These are phyloP conservation scores for Beauveria brongniartii DNA, from an alignment of 2,329 filamentous ascomycete species.

Conservation along the genomic window DNA sequence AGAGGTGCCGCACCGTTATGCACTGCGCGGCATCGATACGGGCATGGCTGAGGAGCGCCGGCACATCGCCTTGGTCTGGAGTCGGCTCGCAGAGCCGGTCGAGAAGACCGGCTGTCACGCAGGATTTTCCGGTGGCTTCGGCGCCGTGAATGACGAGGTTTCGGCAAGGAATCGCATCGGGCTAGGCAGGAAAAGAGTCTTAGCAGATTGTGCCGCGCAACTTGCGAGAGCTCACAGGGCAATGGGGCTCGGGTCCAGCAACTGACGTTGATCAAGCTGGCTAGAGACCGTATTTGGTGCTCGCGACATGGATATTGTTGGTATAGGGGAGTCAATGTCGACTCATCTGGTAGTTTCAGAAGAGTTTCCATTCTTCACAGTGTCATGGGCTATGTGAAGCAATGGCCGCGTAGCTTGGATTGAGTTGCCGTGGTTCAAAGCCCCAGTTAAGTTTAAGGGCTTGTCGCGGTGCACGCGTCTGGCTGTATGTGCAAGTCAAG, in stretches of 20 bases:
- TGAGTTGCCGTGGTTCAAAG: background rate
- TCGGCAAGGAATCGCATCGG: slow-evolving; percentile 58
- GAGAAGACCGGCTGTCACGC: slow-evolving; percentile 49
- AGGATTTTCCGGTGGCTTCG: slow-evolving; percentile 79
- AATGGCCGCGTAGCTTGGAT: background rate
- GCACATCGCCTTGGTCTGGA: slow-evolving; percentile 10
- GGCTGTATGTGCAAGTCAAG: background rate
- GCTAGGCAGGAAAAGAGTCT: slow-evolving; percentile 32
- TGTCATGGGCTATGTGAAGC: background rate
- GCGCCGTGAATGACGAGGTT: slow-evolving; percentile 77
- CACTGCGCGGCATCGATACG: slow-evolving; percentile 66
- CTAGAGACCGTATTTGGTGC: slow-evolving; percentile 49
- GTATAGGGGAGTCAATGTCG: slow-evolving; percentile 36
- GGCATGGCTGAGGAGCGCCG: slow-evolving; percentile 42
- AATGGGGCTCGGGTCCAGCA: background rate
- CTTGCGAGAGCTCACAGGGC: background rate
- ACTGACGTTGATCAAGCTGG: slow-evolving; percentile 43
- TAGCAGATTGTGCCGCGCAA: background rate
- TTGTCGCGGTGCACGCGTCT: slow-evolving; percentile 1
- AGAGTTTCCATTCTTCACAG: slow-evolving; percentile 26
- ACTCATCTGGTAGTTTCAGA: slow-evolving; percentile 46
- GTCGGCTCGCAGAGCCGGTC: slow-evolving; percentile 17
- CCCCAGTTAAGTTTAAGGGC: slow-evolving; percentile 3
- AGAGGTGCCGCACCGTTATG: slow-evolving; percentile 68
- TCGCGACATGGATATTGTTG: slow-evolving; percentile 49